Percentiles rank a stretch among this genome's conserved stretches.
Evolutionary conservation across 2,329 filamentous ascomycete genomes (phyloP).

Genomic region (Neonectria faginata): DNA sequence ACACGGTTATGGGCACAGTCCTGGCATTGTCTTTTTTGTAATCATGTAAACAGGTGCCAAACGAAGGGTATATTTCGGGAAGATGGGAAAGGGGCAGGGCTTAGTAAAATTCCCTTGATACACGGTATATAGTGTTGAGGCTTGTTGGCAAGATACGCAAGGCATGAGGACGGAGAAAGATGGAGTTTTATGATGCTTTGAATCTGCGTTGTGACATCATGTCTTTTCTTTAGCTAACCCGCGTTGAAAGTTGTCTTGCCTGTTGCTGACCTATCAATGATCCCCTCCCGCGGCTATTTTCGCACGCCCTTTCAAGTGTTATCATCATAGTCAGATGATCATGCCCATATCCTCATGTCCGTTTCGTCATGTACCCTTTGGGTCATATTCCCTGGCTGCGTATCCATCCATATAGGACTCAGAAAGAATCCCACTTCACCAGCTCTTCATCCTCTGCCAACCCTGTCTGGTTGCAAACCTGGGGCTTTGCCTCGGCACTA

Average conservation of each 20-base stretch:
- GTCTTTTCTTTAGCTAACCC: neutral
- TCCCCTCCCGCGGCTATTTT: neutral
- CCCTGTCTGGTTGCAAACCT: neutral
- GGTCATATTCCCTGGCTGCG: neutral
- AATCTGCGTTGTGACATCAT: neutral
- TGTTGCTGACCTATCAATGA: neutral
- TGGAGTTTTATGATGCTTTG: neutral
- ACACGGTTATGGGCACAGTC: conserved; percentile 17
- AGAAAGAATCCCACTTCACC: conserved; percentile 4
- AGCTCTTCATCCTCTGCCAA: neutral
- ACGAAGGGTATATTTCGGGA: conserved; percentile 15
- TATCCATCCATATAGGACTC: neutral
- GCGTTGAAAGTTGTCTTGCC: neutral
- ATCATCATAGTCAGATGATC: neutral
- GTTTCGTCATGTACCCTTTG: neutral
- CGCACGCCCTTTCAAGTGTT: neutral
- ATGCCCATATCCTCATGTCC: neutral
- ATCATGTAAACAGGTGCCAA: conserved; percentile 14
- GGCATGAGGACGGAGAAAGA: conserved; percentile 6
- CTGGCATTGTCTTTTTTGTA: conserved; percentile 21
- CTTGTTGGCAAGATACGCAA: conserved; percentile 22
- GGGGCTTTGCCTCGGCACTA: neutral
- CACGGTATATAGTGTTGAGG: conserved; percentile 26
- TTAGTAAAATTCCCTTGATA: conserved; percentile 21
- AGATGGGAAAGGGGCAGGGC: conserved; percentile 13